Percentiles rank a stretch among this genome's conserved stretches.
Evolutionary conservation across 2,329 filamentous ascomycete species (phyloP).

Genomic region (Sclerotinia sclerotiorum): DNA sequence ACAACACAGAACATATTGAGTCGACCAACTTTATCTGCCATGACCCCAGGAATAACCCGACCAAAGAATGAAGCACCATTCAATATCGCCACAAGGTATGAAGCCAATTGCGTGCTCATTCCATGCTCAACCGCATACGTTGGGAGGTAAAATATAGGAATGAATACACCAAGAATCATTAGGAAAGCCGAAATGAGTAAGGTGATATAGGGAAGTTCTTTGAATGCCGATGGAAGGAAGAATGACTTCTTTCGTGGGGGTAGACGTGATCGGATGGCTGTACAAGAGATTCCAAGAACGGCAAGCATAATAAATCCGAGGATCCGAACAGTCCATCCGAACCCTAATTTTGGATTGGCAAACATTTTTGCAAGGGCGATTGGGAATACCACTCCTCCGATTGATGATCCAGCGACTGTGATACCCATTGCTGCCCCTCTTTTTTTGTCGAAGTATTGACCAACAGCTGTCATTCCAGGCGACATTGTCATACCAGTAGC

Average conservation of each 20-base stretch:
- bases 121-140: slow-evolving; percentile 47
- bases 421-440: slow-evolving; percentile 51
- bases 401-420: slow-evolving; percentile 35
- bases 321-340: slow-evolving; percentile 39
- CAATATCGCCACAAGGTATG: slow-evolving; percentile 53
- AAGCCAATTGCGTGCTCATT: slow-evolving; percentile 48
- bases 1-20: slow-evolving; percentile 36
- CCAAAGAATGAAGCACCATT: slow-evolving; percentile 34
- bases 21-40: slow-evolving; percentile 31
- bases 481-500: slow-evolving; percentile 43
- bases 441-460: slow-evolving; percentile 54
- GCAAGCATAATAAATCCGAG: slow-evolving; percentile 45
- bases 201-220: slow-evolving; percentile 11
- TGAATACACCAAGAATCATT: slow-evolving; percentile 50
- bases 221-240: slow-evolving; percentile 21
- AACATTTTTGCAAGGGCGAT: slow-evolving; percentile 21
- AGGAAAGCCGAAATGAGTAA: slow-evolving; percentile 30
- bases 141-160: slow-evolving; percentile 49
- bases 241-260: slow-evolving; percentile 20
- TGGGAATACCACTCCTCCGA: slow-evolving; percentile 23
- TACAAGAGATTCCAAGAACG: slow-evolving; percentile 6
- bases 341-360: slow-evolving; percentile 31
- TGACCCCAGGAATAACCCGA: slow-evolving; percentile 20
- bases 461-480: slow-evolving; percentile 33
- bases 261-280: slow-evolving; percentile 12